These are phyloP conservation scores for Paspalum vaginatum DNA, from an alignment of 176 grass and related monocot species.

Conservation along the genomic window DNA sequence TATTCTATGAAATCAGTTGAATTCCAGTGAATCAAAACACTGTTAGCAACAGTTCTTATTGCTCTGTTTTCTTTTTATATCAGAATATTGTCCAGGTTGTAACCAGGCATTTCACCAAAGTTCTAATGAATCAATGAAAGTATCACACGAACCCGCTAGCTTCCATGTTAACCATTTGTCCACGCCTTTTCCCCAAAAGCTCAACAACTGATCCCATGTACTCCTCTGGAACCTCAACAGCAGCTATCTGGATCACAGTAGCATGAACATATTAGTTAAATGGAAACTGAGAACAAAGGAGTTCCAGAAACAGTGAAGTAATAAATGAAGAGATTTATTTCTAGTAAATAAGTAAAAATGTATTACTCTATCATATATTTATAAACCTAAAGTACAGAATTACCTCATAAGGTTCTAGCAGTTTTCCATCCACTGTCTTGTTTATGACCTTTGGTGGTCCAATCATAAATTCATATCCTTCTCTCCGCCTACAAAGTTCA, in stretches of 20 bases:
- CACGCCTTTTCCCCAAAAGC: conserved; percentile 92
- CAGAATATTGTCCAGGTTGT: conserved; percentile 1
- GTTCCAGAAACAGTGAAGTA: conserved; percentile 31
- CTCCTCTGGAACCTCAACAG: conserved; percentile 90
- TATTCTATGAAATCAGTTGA: neutral
- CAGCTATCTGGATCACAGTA: conserved; percentile 77
- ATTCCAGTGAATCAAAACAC: neutral
- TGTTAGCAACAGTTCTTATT: neutral
- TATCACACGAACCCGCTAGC: conserved; percentile 62
- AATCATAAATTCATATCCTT: conserved; percentile 99
- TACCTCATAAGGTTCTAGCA: conserved; percentile 94
- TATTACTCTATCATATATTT: neutral
- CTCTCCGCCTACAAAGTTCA: conserved; percentile 78
- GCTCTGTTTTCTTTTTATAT: neutral
- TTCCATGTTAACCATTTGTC: conserved; percentile 96
- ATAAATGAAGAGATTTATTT: conserved; percentile 4
- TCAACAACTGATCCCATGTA: conserved; percentile 91
- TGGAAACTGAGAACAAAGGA: conserved; percentile 28
- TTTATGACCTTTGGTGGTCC: conserved; percentile 99
- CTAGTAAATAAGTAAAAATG: conserved; percentile 14
- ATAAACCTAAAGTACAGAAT: conserved; percentile 17
- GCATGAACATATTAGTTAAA: conserved; percentile 37
- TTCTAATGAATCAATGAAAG: conserved; percentile 28
- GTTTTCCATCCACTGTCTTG: conserved; percentile 75
- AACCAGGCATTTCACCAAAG: neutral